phyloP scores from a whole-genome alignment of 2,329 filamentous ascomycete species.

The Pleurostoma richardsiae region DNA sequence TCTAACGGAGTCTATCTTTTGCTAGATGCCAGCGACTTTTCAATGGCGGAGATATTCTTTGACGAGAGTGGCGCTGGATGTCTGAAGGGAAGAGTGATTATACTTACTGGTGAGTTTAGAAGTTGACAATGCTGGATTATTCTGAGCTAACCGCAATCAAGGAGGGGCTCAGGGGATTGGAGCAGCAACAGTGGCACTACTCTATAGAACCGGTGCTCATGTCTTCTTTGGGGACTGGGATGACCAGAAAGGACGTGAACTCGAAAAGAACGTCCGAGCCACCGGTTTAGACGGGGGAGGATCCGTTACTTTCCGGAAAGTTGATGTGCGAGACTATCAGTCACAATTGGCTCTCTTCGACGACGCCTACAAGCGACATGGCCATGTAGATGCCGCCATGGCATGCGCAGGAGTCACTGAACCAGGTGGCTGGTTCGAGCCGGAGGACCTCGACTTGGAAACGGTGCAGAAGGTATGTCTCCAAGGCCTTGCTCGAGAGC shows the following conservation, averaged over 20 bases:
- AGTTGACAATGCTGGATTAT: neutral
- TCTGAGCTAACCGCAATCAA: neutral
- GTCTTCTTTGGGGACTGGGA: conserved; percentile 21
- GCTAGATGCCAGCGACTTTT: too few species aligned
- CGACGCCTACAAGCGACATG: conserved; percentile 34
- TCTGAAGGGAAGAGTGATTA: conserved; percentile 12
- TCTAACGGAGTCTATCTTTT: too few species aligned
- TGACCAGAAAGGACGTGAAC: conserved; percentile 9
- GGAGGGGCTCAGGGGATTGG: conserved; percentile 20
- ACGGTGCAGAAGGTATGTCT: conserved; percentile 29
- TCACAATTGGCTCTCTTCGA: conserved; percentile 41
- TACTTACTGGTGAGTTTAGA: conserved; percentile 9
- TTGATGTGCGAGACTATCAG: conserved; percentile 40
- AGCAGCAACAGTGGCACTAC: conserved; percentile 14
- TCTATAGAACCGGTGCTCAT: conserved; percentile 14
- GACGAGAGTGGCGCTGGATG: conserved; percentile 5
- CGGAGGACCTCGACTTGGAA: conserved; percentile 30
- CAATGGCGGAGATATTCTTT: conserved; percentile 11
- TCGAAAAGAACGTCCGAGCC: conserved; percentile 8
- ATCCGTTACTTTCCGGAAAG: conserved; percentile 28
- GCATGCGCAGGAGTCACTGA: conserved; percentile 38
- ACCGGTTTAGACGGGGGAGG: conserved; percentile 5
- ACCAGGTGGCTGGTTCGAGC: conserved; percentile 37
- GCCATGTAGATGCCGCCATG: conserved; percentile 41
- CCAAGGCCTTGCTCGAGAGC: too few species aligned